A percentile compares a stretch with the other conserved stretches of the same genome.
phyloP scores from a whole-genome alignment of 768 basidiomycete species.

The Lactarius sanguifluus region DNA sequence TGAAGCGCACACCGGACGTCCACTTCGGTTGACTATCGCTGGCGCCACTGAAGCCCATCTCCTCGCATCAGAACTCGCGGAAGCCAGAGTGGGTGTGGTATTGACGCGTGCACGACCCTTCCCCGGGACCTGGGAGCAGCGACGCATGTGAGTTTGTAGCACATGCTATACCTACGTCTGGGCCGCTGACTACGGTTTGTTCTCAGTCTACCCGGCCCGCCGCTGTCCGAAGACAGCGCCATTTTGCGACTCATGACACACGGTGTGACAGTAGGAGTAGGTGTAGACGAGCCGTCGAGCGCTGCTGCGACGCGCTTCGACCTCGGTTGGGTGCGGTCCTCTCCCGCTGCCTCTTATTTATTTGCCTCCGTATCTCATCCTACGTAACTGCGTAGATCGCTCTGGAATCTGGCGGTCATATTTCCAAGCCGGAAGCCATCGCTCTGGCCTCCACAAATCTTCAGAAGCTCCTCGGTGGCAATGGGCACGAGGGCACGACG shows the following conservation, averaged over 20 bases:
- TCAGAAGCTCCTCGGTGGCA: conserved; percentile 43
- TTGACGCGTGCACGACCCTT: conserved; percentile 38
- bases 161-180: background rate
- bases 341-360: background rate
- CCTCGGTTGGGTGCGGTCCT: conserved; percentile 38
- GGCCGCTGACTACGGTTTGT: background rate
- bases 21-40: conserved; percentile 58
- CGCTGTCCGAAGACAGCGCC: conserved; percentile 55
- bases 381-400: conserved; percentile 34
- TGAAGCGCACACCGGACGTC: conserved; percentile 44
- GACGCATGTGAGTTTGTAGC: conserved; percentile 33
- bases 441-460: conserved; percentile 43
- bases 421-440: conserved; percentile 38
- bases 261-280: conserved; percentile 63
- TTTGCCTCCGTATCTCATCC: background rate
- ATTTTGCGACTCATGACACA: conserved; percentile 52
- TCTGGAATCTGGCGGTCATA: conserved; percentile 39
- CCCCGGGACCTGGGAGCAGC: conserved; percentile 40
- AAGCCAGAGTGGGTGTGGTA: conserved; percentile 39
- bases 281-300: conserved; percentile 38
- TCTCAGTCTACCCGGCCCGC: conserved; percentile 63
- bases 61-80: conserved; percentile 61
- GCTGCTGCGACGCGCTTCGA: conserved; percentile 39
- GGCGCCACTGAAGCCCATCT: conserved; percentile 68
- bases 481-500: conserved; percentile 31